Evolutionary conservation across 352 stramenopile species (phyloP).

Genomic region (Pythium aristosporum): DNA sequence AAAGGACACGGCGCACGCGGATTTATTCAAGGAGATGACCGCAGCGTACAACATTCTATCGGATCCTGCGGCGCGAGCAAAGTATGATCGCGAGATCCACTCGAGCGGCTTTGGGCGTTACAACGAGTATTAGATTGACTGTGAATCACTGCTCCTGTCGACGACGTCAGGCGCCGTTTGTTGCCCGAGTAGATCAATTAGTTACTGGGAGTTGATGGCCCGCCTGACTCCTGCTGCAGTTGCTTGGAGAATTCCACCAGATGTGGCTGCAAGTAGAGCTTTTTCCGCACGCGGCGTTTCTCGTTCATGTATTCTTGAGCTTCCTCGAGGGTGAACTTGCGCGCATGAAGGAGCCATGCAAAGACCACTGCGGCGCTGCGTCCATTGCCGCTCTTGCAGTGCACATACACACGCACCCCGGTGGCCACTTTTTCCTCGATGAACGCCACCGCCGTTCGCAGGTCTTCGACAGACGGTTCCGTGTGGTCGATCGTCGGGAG

Average conservation of each 20-base stretch:
- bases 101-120: conserved; percentile 59
- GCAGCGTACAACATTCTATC: conserved; percentile 84
- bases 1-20: conserved; percentile 52
- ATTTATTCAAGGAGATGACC: conserved; percentile 87
- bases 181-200: conserved; percentile 2
- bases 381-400: conserved; percentile 96
- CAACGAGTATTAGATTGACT: conserved; percentile 30
- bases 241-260: conserved; percentile 75
- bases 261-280: conserved; percentile 88
- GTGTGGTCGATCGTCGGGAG: conserved; percentile 90
- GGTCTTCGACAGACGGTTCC: conserved; percentile 66
- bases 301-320: conserved; percentile 88
- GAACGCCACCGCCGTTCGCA: conserved; percentile 84
- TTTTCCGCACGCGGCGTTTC: conserved; percentile 89
- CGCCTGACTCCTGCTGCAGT: conserved; percentile 27
- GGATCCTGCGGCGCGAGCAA: conserved; percentile 46
- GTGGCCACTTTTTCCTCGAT: conserved; percentile 84
- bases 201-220: neutral
- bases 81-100: conserved; percentile 74
- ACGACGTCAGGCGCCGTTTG: too few relatives aligned
- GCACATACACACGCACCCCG: conserved; percentile 93
- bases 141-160: neutral
- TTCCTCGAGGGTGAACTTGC: conserved; percentile 68
- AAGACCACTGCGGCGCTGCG: conserved; percentile 90
- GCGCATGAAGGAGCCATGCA: conserved; percentile 86